A percentile compares a stretch with the other conserved stretches of the same genome.
These are phyloP conservation scores for Termitomyces sp. DNA, from an alignment of 768 basidiomycete genomes.

Conservation along the genomic window DNA sequence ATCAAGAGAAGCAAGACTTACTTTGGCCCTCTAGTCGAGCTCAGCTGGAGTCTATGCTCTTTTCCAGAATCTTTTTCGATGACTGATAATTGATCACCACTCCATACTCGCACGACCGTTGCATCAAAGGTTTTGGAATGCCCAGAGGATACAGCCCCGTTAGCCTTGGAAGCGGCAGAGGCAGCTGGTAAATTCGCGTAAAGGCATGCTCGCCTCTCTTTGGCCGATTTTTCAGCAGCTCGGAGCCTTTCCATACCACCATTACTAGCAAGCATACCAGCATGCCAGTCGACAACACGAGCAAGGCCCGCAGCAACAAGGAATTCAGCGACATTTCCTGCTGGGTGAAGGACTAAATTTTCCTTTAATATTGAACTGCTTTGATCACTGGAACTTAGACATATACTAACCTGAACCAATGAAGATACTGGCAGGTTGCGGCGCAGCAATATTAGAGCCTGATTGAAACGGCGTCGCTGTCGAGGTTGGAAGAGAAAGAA, in stretches of 20 bases:
- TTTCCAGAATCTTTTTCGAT: slow-evolving; percentile 66
- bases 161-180: slow-evolving; percentile 41
- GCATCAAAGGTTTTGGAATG: slow-evolving; percentile 66
- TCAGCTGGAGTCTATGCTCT: slow-evolving; percentile 83
- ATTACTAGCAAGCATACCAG: slow-evolving; percentile 81
- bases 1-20: slow-evolving; percentile 23
- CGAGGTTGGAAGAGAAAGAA: slow-evolving; percentile 77
- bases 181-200: slow-evolving; percentile 54
- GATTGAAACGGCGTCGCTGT: slow-evolving; percentile 79
- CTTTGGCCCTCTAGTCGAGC: slow-evolving; percentile 86
- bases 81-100: slow-evolving; percentile 86
- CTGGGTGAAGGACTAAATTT: slow-evolving; percentile 74
- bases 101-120: slow-evolving; percentile 85
- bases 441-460: slow-evolving; percentile 44
- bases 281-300: slow-evolving; percentile 95
- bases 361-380: background rate
- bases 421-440: slow-evolving; percentile 76
- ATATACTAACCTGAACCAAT: slow-evolving; percentile 72
- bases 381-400: background rate
- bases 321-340: slow-evolving; percentile 91
- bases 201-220: slow-evolving; percentile 67
- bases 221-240: slow-evolving; percentile 76
- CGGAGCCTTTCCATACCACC: slow-evolving; percentile 89
- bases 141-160: slow-evolving; percentile 40
- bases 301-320: slow-evolving; percentile 83